Evolutionary conservation across 345 rosid genomes (phyloP), one percentile per base, ranked within the genome.

Genomic region (Salix koriyanagi): DNA sequence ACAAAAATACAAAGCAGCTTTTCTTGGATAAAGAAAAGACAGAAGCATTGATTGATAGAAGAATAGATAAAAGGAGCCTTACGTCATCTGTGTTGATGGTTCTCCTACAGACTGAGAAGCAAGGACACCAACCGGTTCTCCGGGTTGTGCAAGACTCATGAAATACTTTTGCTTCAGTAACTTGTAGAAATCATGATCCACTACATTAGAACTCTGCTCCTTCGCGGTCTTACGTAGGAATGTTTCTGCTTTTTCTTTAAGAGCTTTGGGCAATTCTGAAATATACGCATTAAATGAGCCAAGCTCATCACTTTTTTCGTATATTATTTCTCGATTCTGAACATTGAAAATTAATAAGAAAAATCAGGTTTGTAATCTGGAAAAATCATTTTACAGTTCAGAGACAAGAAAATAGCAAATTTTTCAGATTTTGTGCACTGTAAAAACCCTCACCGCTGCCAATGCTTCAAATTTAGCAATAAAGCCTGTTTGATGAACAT

Each of bases 21-120:
- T 25, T 32, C 42, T 42, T 68, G 50, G 50, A 46, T 48, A 60
- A 60, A 25, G 64, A 73, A 16, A 52, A 21, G 39, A 8, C 7
- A 30, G 41, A 7, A 65, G 21, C 19, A 72, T 56, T 67, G 32
- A 77, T 71, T 39, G 46, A 67, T 61, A 67, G 23, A 73, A 69
- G 2, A 78, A 76, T 41, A 64, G 71, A 42, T n/a, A 41, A 37
- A 69, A 52, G 70, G 81, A 76, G 81, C 65, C 96, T 88, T 80
- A 96, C 98, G 99, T 93, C 99, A 96, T 96, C 79, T 96, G 99
- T 75, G 99, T 96, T 16, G 99, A 96, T 73, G 99, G 99, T 87
- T 96, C 99, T 81, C 99, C 99, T 7, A 96, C 99, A 81, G 99
- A 96, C 74, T 96, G 99, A 75, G 96, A 91, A 76, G 99, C 98